These are phyloP conservation scores for Hymenoscyphus linearis DNA, from an alignment of 2,329 filamentous ascomycete species.

Conservation along the genomic window DNA sequence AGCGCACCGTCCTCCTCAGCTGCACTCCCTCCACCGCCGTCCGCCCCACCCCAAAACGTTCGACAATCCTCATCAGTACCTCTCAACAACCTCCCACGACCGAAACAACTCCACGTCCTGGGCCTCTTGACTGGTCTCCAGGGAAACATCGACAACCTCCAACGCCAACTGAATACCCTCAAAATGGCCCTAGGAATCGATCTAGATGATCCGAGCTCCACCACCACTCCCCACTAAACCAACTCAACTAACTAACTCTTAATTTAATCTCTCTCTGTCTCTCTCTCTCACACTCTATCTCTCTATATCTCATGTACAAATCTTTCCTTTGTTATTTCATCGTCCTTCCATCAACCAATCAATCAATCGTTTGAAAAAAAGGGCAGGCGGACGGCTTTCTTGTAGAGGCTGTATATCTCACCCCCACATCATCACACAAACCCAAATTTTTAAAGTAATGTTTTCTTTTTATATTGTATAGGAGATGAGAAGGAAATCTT, in stretches of 20 bases:
- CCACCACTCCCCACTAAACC: too few relatives aligned
- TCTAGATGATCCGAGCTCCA: conserved; percentile 7
- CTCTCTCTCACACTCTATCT: too few relatives aligned
- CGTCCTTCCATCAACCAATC: neutral
- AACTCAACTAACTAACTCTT: too few relatives aligned
- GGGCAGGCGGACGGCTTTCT: too few relatives aligned
- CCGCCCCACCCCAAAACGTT: neutral
- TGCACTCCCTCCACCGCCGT: neutral
- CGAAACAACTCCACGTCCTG: conserved; percentile 24
- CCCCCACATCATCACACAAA: too few relatives aligned
- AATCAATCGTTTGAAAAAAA: neutral
- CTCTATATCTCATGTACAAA: neutral
- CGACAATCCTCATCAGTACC: conserved; percentile 5
- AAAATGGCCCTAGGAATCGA: conserved; percentile 24
- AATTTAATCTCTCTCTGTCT: neutral
- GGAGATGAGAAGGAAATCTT: neutral
- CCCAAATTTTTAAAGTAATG: neutral
- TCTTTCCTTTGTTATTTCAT: neutral
- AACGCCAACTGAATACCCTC: conserved; percentile 23
- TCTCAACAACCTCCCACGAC: conserved; percentile 19
- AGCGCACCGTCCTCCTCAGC: neutral
- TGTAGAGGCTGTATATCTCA: neutral
- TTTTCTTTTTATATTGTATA: neutral
- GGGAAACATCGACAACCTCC: conserved; percentile 22
- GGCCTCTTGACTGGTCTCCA: conserved; percentile 21